Percentiles rank a stretch among this genome's conserved stretches.
Conservation (phyloP, 371 early-diverging fungal species). For the Funneliformis caledonium region DNA sequence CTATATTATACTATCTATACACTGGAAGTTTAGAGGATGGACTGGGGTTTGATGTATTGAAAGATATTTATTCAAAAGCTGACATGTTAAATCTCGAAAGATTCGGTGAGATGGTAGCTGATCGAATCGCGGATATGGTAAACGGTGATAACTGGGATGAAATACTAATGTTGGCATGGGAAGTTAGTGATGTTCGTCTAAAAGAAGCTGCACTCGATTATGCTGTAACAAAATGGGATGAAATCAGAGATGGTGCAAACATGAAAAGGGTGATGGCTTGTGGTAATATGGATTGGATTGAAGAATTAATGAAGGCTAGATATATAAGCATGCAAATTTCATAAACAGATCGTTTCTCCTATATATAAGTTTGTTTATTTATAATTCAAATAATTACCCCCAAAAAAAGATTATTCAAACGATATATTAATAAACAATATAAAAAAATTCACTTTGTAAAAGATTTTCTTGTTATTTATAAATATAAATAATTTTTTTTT, state of each 20-base stretch:
- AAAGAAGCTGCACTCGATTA: conserved; percentile 36
- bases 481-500: no score
- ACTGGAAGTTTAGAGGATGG: conserved; percentile 31
- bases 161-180: conserved; percentile 37
- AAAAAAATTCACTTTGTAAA: neutral
- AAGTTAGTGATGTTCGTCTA: conserved; percentile 33
- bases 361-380: neutral
- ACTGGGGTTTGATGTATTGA: conserved; percentile 31
- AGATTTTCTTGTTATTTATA: no score
- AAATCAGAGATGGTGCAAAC: conserved; percentile 33
- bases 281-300: conserved; percentile 41
- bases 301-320: conserved; percentile 38
- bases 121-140: conserved; percentile 37
- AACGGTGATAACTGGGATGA: conserved; percentile 38
- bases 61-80: conserved; percentile 40
- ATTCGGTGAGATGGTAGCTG: conserved; percentile 36
- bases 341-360: neutral
- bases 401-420: no score
- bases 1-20: conserved; percentile 38
- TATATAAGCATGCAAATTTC: conserved; percentile 20
- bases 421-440: neutral
- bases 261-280: conserved; percentile 38
- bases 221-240: conserved; percentile 38
- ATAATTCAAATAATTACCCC: neutral
- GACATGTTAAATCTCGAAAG: conserved; percentile 39